Evolutionary conservation across 2,329 filamentous ascomycete genomes (phyloP), one percentile per base, ranked within the genome.

Genomic region (Sphaerulina populicola): DNA sequence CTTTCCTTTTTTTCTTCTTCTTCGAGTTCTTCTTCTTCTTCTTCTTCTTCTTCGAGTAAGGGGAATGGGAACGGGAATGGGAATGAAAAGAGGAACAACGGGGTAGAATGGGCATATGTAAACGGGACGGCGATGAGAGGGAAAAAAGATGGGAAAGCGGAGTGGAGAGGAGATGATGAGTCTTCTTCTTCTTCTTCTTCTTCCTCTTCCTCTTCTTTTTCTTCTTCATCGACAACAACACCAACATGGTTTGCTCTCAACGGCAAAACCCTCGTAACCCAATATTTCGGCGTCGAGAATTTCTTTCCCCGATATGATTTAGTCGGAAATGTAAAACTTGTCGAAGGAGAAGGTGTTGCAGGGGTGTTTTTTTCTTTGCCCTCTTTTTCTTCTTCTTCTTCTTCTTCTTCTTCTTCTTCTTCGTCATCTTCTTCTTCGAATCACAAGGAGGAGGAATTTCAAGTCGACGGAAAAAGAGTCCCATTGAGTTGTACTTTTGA

Each of bases 281-380:
- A 48, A 35, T 41, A 42, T 29, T 41, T 31, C n/a, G 45, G 35
- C 37, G 14, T 18, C 18, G 15, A 15, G 10, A 36, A 23, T 11
- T 21, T 31, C 27, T 48, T 40, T 18, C 45, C 45, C n/a, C 42
- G 52, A 9, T 55, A 48, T 47, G 48, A 51, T 14, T 27, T 50
- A 11, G 54, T 48, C 6, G 45, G 45, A 8, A 48, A 48, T 14
- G 45, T 41, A 10, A 39, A 41, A 23, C 4, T 23, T 4, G 15
- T 27, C 4, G 14, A 37, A 3, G 37, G 37, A 15, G 6, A 41
- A 10, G 39, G 29, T 15, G 36, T 37, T 2, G 21, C 29, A 36
- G 12, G 12, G 2, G 45, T 48, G 15, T 30, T 23, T 18, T 48
- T 48, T 36, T 21, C 45, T 12, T 40, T 23, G n/a, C 2, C 12